Conservation (phyloP, 225 moss, liverwort and hornwort genomes). For the Thuidium tamariscinum region DNA sequence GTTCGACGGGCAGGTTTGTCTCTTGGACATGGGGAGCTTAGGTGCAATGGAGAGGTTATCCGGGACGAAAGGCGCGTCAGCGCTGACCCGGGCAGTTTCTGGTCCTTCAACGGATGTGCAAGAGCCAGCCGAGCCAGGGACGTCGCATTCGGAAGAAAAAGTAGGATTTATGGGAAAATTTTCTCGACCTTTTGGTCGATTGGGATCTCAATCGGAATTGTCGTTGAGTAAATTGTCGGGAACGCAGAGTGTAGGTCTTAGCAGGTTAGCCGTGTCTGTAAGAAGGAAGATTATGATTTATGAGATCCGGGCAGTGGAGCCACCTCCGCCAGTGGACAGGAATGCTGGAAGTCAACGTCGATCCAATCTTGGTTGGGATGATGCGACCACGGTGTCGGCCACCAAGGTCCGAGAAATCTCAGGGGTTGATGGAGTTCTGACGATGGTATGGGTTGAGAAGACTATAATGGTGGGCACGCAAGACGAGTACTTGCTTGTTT, state of each 20-base stretch:
- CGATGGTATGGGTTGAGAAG: slow-evolving; percentile 90
- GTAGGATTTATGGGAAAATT: slow-evolving; percentile 34
- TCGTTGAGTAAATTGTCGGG: slow-evolving; percentile 14
- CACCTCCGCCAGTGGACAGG: slow-evolving; percentile 39
- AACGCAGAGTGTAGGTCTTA: slow-evolving; percentile 21
- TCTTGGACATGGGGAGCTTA: slow-evolving; percentile 65
- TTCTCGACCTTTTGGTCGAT: slow-evolving; percentile 29
- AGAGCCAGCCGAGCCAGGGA: not conserved
- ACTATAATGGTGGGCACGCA: slow-evolving; percentile 72
- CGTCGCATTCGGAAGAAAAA: slow-evolving; percentile 4
- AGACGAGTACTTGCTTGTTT: slow-evolving; percentile 71
- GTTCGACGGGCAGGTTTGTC: slow-evolving; percentile 71
- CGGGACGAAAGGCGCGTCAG: slow-evolving; percentile 72
- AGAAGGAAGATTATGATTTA: slow-evolving; percentile 73
- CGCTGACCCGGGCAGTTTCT: slow-evolving; percentile 45
- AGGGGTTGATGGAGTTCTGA: slow-evolving; percentile 66
- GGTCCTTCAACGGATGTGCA: slow-evolving; percentile 16
- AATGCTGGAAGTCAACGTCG: slow-evolving; percentile 28
- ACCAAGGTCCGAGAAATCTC: slow-evolving; percentile 62
- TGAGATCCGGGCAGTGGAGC: slow-evolving; percentile 48
- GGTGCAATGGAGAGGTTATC: slow-evolving; percentile 57
- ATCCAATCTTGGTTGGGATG: slow-evolving; percentile 40
- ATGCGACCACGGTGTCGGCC: slow-evolving; percentile 44
- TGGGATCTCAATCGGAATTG: slow-evolving; percentile 30
- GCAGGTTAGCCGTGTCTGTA: slow-evolving; percentile 70